Evolutionary conservation across 2,329 filamentous ascomycete genomes (phyloP).

Genomic region (Cryphonectria radicalis): DNA sequence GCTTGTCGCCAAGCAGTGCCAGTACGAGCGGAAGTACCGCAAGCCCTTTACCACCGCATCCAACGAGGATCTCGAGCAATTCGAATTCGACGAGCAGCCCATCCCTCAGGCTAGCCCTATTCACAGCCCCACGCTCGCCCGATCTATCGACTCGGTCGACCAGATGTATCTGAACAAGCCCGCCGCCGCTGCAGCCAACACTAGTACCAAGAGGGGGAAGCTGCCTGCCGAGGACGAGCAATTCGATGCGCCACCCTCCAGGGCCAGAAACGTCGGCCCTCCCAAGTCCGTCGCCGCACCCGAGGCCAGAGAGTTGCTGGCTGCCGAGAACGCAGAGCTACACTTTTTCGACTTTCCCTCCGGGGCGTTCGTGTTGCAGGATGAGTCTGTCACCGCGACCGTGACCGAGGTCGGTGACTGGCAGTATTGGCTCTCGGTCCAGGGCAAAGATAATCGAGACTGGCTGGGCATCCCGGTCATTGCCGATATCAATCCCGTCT

Average conservation of each 20-base stretch:
- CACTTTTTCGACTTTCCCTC: slow-evolving; percentile 92
- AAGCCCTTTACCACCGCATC: slow-evolving; percentile 80
- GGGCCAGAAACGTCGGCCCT: slow-evolving; percentile 41
- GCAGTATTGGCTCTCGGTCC: slow-evolving; percentile 94
- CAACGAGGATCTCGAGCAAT: slow-evolving; percentile 78
- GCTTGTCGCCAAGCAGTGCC: slow-evolving; percentile 83
- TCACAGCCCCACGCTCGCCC: slow-evolving; percentile 59
- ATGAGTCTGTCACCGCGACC: slow-evolving; percentile 72
- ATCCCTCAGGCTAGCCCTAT: slow-evolving; percentile 68
- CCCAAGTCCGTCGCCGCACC: slow-evolving; percentile 69
- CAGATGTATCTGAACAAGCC: slow-evolving; percentile 55
- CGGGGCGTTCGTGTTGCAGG: slow-evolving; percentile 82
- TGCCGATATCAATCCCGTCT: slow-evolving; percentile 94
- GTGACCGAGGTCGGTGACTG: slow-evolving; percentile 88
- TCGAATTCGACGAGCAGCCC: slow-evolving; percentile 73
- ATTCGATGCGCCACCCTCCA: slow-evolving; percentile 37
- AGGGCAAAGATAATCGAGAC: slow-evolving; percentile 68
- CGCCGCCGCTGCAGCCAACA: slow-evolving; percentile 47
- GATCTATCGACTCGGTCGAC: slow-evolving; percentile 62
- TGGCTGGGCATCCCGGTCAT: slow-evolving; percentile 88
- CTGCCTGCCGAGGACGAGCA: slow-evolving; percentile 30
- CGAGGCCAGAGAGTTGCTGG: slow-evolving; percentile 71
- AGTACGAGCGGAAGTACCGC: slow-evolving; percentile 96
- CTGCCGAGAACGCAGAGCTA: slow-evolving; percentile 78
- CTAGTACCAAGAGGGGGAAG: slow-evolving; percentile 49